Evolutionary conservation across 2,329 filamentous ascomycete genomes (phyloP).

Genomic region (Truncatella angustata): DNA sequence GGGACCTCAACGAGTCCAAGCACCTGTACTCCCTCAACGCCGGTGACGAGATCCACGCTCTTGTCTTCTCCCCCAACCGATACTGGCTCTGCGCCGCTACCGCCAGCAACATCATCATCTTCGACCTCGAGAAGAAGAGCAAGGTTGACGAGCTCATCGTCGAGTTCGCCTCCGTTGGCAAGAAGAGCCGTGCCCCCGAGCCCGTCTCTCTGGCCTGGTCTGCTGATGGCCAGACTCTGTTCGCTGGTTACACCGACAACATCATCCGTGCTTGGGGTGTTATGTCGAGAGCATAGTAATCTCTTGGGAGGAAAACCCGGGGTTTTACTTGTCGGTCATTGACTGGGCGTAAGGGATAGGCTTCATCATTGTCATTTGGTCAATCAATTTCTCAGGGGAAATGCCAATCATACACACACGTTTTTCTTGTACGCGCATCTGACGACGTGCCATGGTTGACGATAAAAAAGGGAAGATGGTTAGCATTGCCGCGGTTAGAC

Average conservation of each 20-base stretch:
- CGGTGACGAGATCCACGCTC: constrained; percentile 99
- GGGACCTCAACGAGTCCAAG: constrained; percentile 99
- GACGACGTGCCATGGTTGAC: constrained; percentile 10
- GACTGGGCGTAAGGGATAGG: constrained; percentile 14
- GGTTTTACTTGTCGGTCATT: constrained; percentile 12
- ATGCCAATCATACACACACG: constrained; percentile 9
- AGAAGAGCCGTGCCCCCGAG: constrained; percentile 99
- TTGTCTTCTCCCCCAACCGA: constrained; percentile 99
- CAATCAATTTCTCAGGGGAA: constrained; percentile 10
- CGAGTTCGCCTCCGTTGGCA: constrained; percentile 91
- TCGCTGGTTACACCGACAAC: constrained; percentile 99
- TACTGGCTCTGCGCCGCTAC: constrained; percentile 99
- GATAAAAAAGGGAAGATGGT: constrained; percentile 7
- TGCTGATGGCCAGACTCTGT: constrained; percentile 97
- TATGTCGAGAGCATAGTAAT: constrained; percentile 80
- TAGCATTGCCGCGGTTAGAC: constrained; percentile 6
- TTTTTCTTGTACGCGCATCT: constrained; percentile 1
- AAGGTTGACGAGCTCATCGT: constrained; percentile 99
- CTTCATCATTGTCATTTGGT: constrained; percentile 14
- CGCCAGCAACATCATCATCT: constrained; percentile 98
- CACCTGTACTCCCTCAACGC: constrained; percentile 99
- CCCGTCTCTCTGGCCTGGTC: constrained; percentile 97
- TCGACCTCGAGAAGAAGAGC: constrained; percentile 99
- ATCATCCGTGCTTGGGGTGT: constrained; percentile 97
- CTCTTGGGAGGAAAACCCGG: constrained; percentile 1